Evolutionary conservation across 2,329 filamentous ascomycete genomes (phyloP).

Genomic region (Parastagonospora nodorum): DNA sequence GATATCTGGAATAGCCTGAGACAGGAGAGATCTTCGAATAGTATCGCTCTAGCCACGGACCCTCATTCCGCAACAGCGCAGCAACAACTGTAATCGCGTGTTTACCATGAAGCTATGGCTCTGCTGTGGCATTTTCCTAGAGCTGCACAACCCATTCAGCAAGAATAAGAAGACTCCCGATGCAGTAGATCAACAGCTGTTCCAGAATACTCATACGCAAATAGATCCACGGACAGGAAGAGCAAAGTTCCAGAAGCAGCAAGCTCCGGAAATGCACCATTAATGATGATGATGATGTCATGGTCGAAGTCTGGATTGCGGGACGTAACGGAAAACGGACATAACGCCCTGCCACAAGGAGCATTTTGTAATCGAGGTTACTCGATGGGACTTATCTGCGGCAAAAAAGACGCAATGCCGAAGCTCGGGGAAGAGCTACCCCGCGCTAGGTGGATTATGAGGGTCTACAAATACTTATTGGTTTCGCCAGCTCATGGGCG

Average conservation of each 20-base stretch:
- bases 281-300: constrained; percentile 21
- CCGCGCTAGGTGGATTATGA: constrained; percentile 16
- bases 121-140: constrained; percentile 23
- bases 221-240: constrained; percentile 5
- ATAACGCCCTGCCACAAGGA: constrained; percentile 7
- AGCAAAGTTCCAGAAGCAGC: constrained; percentile 5
- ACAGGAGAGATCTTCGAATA: too few relatives aligned
- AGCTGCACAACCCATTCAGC: constrained; percentile 20
- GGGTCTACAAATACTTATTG: constrained; percentile 12
- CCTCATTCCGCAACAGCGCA: too few relatives aligned
- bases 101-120: constrained; percentile 22
- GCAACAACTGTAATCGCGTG: neutral
- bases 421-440: constrained; percentile 14
- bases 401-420: constrained; percentile 12
- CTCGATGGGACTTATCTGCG: constrained; percentile 5
- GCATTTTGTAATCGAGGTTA: constrained; percentile 12
- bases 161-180: constrained; percentile 12
- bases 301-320: neutral
- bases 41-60: too few relatives aligned
- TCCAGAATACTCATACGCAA: constrained; percentile 10
- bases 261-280: constrained; percentile 12
- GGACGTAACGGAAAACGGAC: constrained; percentile 7
- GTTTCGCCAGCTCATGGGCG: constrained; percentile 2
- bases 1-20: too few relatives aligned
- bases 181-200: constrained; percentile 17